Conservation (phyloP, 2,329 filamentous ascomycete genomes). For the Tolypocladium cylindrosporum region DNA sequence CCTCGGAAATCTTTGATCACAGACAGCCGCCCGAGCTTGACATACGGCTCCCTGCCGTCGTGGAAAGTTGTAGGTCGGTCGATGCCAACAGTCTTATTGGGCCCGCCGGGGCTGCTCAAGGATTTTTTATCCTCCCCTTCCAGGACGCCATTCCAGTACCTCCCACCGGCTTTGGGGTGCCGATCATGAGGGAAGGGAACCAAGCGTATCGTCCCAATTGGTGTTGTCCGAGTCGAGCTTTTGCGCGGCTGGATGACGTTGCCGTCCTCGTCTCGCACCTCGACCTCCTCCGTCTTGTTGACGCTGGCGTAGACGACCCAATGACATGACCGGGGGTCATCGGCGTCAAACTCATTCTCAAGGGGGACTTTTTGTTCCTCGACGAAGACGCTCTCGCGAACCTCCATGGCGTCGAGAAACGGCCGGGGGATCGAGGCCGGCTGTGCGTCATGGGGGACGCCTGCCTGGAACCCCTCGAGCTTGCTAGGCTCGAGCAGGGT, state of each 20-base stretch:
- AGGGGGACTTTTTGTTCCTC: constrained; percentile 46
- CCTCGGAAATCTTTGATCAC: constrained; percentile 57
- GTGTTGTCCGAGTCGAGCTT: constrained; percentile 36
- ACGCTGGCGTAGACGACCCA: constrained; percentile 76
- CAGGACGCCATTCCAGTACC: constrained; percentile 35
- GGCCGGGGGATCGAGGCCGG: constrained; percentile 34
- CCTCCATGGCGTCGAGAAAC: constrained; percentile 55
- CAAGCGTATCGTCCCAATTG: constrained; percentile 65
- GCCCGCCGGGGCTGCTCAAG: background rate
- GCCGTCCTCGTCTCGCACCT: constrained; percentile 32
- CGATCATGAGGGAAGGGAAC: constrained; percentile 70
- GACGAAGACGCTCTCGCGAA: constrained; percentile 53
- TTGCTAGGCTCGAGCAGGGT: constrained; percentile 36
- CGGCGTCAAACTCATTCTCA: constrained; percentile 67
- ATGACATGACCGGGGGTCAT: constrained; percentile 72
- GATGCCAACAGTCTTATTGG: constrained; percentile 10
- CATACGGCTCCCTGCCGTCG: constrained; percentile 61
- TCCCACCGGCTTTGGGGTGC: constrained; percentile 44
- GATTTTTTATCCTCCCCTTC: constrained; percentile 11
- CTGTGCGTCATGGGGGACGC: constrained; percentile 31
- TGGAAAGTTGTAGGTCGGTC: constrained; percentile 42
- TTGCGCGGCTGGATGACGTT: constrained; percentile 29
- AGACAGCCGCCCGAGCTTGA: constrained; percentile 73
- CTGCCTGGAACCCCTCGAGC: constrained; percentile 36
- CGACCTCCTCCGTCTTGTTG: constrained; percentile 31